Evolutionary conservation across 768 basidiomycete species (phyloP).

Genomic region (Serendipita sp.): DNA sequence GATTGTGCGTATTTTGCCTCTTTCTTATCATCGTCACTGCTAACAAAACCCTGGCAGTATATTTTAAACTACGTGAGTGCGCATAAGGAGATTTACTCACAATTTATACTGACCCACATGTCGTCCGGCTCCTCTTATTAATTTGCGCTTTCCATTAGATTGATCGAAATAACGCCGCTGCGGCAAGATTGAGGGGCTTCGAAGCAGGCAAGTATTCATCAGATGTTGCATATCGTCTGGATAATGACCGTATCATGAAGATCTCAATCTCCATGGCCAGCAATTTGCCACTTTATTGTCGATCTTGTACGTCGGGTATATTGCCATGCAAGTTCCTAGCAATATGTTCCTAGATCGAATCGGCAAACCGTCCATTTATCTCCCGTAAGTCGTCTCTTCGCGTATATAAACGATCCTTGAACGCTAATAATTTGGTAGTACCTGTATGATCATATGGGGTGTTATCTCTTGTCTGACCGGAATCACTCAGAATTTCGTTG

Average conservation of each 20-base stretch:
- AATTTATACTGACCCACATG: not conserved
- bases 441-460: conserved; percentile 61
- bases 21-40: too few relatives aligned
- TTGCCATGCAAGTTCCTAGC: conserved; percentile 64
- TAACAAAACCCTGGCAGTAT: too few relatives aligned
- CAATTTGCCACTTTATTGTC: conserved; percentile 56
- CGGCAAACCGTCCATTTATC: conserved; percentile 38
- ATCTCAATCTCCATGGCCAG: conserved; percentile 42
- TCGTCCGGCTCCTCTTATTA: too few relatives aligned
- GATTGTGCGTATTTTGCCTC: too few relatives aligned
- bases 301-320: conserved; percentile 56
- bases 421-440: conserved; percentile 36
- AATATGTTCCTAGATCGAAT: conserved; percentile 57
- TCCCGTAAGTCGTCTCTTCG: not conserved
- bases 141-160: conserved; percentile 24
- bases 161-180: conserved; percentile 57
- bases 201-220: conserved; percentile 28
- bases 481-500: conserved; percentile 33
- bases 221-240: not conserved
- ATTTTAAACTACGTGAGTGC: conserved; percentile 32
- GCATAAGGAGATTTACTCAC: not conserved
- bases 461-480: conserved; percentile 30
- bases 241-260: conserved; percentile 8
- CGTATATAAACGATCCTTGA: conserved; percentile 10
- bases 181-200: conserved; percentile 57